Conservation (phyloP, 352 stramenopile species). For the Phytophthora pini region DNA sequence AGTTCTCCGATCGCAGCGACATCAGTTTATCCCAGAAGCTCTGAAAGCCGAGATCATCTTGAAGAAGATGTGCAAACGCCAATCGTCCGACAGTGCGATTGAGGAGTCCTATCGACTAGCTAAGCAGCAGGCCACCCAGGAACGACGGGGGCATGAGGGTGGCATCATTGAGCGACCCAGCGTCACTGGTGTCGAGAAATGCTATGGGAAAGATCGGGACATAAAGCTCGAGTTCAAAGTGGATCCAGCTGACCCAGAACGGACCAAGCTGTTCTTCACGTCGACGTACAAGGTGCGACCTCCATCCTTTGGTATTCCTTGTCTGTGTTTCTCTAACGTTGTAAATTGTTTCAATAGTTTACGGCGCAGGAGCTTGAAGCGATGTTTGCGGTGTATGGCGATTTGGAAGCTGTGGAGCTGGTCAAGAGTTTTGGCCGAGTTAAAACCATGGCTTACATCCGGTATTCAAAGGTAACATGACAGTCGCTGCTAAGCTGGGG, state of each 20-base stretch:
- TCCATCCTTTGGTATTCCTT: background rate
- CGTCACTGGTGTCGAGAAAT: conserved; percentile 17
- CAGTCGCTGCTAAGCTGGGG: conserved; percentile 7
- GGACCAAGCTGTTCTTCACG: conserved; percentile 72
- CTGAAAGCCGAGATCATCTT: conserved; percentile 28
- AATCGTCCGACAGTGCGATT: conserved; percentile 50
- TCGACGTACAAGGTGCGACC: conserved; percentile 68
- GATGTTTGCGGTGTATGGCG: conserved; percentile 83
- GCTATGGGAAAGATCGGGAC: conserved; percentile 17
- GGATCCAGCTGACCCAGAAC: conserved; percentile 15
- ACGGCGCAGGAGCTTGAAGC: conserved; percentile 80
- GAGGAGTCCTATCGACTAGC: conserved; percentile 38
- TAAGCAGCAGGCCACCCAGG: conserved; percentile 52
- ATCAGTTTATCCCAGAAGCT: conserved; percentile 27
- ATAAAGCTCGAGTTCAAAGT: conserved; percentile 30
- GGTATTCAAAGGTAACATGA: conserved; percentile 61
- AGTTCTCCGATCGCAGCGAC: conserved; percentile 26
- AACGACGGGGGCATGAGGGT: conserved; percentile 19
- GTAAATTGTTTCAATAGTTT: conserved; percentile 47
- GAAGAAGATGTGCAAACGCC: conserved; percentile 62
- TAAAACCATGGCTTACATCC: conserved; percentile 89
- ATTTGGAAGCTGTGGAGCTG: conserved; percentile 73
- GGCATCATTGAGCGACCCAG: conserved; percentile 12
- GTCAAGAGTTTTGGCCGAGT: conserved; percentile 80
- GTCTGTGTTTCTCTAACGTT: conserved; percentile 1